Percentiles rank a stretch among this genome's conserved stretches.
Conservation (phyloP, 2,329 filamentous ascomycete species). For the Phyllosticta ampelicida region DNA sequence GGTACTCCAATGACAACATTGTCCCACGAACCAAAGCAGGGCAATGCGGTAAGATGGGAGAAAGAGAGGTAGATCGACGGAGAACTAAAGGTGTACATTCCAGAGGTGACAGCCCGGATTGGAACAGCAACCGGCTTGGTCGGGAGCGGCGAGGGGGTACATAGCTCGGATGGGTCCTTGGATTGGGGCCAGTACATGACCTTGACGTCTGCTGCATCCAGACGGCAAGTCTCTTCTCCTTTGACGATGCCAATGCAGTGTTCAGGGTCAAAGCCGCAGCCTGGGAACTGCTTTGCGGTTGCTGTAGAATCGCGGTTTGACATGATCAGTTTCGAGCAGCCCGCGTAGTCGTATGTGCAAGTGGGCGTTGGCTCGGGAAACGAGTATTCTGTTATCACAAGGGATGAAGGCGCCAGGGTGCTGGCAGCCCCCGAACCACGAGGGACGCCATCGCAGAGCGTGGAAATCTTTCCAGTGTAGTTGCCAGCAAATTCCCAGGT, state of each 20-base stretch:
- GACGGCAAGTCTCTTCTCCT: not conserved
- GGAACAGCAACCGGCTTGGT: not conserved
- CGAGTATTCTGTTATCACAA: not conserved
- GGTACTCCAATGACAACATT: not conserved
- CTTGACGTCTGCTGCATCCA: constrained; percentile 7
- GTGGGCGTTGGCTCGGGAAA: constrained; percentile 1
- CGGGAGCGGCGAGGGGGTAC: not conserved
- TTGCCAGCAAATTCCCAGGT: not conserved
- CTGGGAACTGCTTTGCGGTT: not conserved
- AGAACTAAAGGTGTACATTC: constrained; percentile 1
- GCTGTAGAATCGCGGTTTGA: not conserved
- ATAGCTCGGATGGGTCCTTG: not conserved
- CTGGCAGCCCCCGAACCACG: not conserved
- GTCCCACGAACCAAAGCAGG: not conserved
- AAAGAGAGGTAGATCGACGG: constrained; percentile 6
- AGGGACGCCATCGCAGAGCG: constrained; percentile 4
- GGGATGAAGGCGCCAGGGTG: not conserved
- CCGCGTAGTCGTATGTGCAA: constrained; percentile 6
- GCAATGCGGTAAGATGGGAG: not conserved
- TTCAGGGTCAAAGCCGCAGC: not conserved
- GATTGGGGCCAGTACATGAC: constrained; percentile 8
- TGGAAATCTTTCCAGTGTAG: constrained; percentile 5
- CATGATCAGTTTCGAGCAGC: constrained; percentile 1
- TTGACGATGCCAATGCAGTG: not conserved
- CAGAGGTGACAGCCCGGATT: not conserved